A percentile compares a stretch with the other conserved stretches of the same genome.
phyloP scores from a whole-genome alignment of 495 filamentous ascomycete genomes.

The Ascodesmis nigricans region DNA sequence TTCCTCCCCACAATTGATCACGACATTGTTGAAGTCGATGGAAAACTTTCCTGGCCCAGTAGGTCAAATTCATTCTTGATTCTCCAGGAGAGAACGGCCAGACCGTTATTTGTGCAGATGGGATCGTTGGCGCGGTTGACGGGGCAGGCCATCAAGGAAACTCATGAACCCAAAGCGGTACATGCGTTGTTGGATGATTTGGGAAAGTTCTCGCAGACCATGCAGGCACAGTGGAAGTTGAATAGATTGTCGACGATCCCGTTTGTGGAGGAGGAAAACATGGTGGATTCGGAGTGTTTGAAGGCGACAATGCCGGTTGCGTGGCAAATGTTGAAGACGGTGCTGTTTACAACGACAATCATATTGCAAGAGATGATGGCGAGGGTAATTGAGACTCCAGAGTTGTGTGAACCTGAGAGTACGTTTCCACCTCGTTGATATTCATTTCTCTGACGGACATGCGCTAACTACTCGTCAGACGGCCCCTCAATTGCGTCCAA shows the following conservation, averaged over 20 bases:
- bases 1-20: conserved; percentile 57
- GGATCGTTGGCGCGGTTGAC: conserved; percentile 59
- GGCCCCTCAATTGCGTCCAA: conserved; percentile 55
- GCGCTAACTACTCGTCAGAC: conserved; percentile 24
- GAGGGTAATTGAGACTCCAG: conserved; percentile 36
- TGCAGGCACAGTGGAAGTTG: conserved; percentile 63
- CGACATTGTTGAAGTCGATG: conserved; percentile 44
- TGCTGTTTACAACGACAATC: conserved; percentile 59
- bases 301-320: conserved; percentile 48
- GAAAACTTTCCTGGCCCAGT: conserved; percentile 48
- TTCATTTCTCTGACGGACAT: background rate
- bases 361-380: conserved; percentile 51
- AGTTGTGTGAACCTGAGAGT: conserved; percentile 34
- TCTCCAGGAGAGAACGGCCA: conserved; percentile 26
- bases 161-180: conserved; percentile 35
- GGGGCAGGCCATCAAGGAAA: conserved; percentile 48
- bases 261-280: conserved; percentile 44
- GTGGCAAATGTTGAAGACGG: conserved; percentile 63
- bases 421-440: conserved; percentile 14
- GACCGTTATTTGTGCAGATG: conserved; percentile 55
- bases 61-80: conserved; percentile 28
- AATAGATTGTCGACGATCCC: conserved; percentile 74
- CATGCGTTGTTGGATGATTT: conserved; percentile 44
- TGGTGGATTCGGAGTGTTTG: conserved; percentile 46
- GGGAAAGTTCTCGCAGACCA: conserved; percentile 41